These are phyloP conservation scores for Sedum album DNA, from an alignment of 164 flowering plant genomes.

Conservation along the genomic window DNA sequence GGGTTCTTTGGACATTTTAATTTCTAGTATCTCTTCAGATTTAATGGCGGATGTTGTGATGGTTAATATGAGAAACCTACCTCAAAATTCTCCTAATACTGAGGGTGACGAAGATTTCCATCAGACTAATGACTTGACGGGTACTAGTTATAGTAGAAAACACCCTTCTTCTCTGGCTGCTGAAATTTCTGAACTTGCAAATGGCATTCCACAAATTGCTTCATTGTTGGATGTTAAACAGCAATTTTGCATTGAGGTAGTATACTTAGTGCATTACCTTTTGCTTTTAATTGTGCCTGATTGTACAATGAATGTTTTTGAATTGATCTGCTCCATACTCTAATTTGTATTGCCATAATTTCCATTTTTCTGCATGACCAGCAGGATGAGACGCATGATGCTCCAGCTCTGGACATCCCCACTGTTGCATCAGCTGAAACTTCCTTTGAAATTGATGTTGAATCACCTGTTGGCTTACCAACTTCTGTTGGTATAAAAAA, in stretches of 20 bases:
- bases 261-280: conserved; percentile 20
- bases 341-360: not conserved
- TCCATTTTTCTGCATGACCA: conserved; percentile 18
- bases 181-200: conserved; percentile 38
- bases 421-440: conserved; percentile 16
- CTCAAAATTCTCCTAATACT: conserved; percentile 33
- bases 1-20: conserved; percentile 68
- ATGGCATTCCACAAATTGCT: conserved; percentile 39
- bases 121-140: conserved; percentile 20
- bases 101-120: conserved; percentile 46
- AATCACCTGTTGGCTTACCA: conserved; percentile 21
- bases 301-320: not conserved
- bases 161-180: conserved; percentile 41
- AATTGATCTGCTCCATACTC: not conserved
- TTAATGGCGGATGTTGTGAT: conserved; percentile 92
- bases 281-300: not conserved
- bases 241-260: conserved; percentile 21
- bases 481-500: conserved; percentile 22
- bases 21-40: conserved; percentile 89
- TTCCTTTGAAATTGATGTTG: conserved; percentile 18
- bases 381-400: conserved; percentile 24
- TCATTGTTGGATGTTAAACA: conserved; percentile 22
- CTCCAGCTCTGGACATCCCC: conserved; percentile 13
- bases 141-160: conserved; percentile 29
- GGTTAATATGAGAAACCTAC: conserved; percentile 75